Conservation (phyloP, 2,329 filamentous ascomycete species). For the Xylaria sp. region DNA sequence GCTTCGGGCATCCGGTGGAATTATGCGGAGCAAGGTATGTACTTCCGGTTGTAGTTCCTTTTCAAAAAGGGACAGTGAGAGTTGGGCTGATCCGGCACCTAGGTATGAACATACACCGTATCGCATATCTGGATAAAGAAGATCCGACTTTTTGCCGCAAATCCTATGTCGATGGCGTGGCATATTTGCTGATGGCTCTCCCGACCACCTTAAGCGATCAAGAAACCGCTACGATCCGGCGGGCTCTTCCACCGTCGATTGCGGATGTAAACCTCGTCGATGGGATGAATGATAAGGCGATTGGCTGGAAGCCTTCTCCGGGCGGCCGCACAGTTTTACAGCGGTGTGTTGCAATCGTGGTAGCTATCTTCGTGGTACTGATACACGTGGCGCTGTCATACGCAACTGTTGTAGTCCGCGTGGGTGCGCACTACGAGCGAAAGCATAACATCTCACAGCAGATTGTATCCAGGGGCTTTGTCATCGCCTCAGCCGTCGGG, state of each 20-base stretch:
- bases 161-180: slow-evolving; percentile 71
- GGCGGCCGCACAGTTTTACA: slow-evolving; percentile 60
- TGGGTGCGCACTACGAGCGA: slow-evolving; percentile 71
- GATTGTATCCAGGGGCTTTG: slow-evolving; percentile 62
- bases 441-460: slow-evolving; percentile 72
- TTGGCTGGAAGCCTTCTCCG: slow-evolving; percentile 32
- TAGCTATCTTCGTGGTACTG: slow-evolving; percentile 68
- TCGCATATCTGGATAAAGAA: slow-evolving; percentile 49
- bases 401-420: slow-evolving; percentile 59
- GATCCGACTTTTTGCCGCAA: slow-evolving; percentile 64
- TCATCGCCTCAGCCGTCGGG: slow-evolving; percentile 63
- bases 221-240: slow-evolving; percentile 63
- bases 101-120: slow-evolving; percentile 44
- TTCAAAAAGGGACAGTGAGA: not conserved
- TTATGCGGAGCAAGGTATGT: slow-evolving; percentile 48
- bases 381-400: slow-evolving; percentile 70
- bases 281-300: slow-evolving; percentile 8
- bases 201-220: slow-evolving; percentile 65
- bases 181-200: slow-evolving; percentile 71
- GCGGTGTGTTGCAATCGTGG: slow-evolving; percentile 63
- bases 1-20: slow-evolving; percentile 43
- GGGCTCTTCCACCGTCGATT: slow-evolving; percentile 58
- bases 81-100: slow-evolving; percentile 1
- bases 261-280: slow-evolving; percentile 21
- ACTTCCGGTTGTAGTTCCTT: not conserved